Conservation (phyloP, 139 green algal genomes). For the Prasinococcaceae sp. region DNA sequence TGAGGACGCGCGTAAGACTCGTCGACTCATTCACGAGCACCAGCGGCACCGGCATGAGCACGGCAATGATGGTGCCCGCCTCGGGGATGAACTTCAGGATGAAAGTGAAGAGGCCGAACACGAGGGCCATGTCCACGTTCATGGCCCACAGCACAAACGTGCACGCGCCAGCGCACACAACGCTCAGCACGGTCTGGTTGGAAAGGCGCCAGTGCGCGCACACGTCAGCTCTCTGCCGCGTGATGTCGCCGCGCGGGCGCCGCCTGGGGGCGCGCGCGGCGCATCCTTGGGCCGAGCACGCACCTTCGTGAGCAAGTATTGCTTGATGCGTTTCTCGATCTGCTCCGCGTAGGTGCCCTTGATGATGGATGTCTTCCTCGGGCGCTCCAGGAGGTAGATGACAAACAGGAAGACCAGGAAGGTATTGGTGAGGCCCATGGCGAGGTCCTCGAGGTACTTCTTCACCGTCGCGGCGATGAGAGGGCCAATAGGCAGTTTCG, state of each 20-base stretch:
- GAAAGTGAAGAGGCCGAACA: conserved; percentile 19
- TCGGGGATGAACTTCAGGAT: conserved; percentile 26
- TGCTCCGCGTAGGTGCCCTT: conserved; percentile 2
- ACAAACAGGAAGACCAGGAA: conserved; percentile 14
- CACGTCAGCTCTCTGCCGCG: too few species aligned
- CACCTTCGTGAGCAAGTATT: conserved; percentile 18
- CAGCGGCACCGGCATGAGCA: conserved; percentile 12
- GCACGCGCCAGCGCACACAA: conserved; percentile 1
- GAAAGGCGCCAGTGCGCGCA: too few species aligned
- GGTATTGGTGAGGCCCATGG: not conserved
- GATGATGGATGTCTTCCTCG: too few species aligned
- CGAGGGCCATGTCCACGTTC: conserved; percentile 10
- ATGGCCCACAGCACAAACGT: not conserved
- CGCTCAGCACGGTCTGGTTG: not conserved
- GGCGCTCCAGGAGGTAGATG: conserved; percentile 9
- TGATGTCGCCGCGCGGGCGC: too few species aligned
- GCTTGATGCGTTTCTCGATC: conserved; percentile 13
- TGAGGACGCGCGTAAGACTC: not conserved
- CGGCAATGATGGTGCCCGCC: conserved; percentile 15
- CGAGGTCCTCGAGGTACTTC: not conserved
- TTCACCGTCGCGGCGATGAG: conserved; percentile 1
- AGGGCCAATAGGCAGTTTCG: not conserved
- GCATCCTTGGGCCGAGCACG: not conserved
- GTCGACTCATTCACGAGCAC: conserved; percentile 4
- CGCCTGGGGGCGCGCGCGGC: too few species aligned